Base-by-base conservation (phyloP, 441 rosid species). In the Hura crepitans region DNA sequence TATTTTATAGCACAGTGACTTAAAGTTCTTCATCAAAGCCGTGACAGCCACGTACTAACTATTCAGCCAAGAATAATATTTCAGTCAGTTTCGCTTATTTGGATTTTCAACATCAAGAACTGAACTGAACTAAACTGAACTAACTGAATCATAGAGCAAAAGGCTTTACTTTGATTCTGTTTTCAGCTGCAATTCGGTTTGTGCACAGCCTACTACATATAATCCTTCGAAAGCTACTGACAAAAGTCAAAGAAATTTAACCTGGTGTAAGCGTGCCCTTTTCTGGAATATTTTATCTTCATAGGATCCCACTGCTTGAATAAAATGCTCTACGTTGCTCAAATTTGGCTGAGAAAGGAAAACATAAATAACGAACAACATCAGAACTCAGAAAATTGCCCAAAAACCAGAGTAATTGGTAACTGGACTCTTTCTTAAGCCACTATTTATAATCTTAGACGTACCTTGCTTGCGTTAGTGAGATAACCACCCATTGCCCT, bases 201-300 rank as follows among this genome's bases (percentile, higher is more conserved):
- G n/a, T n/a, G n/a, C 4, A 3, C 39, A 35, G 39, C 39, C 39
- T 5, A 9, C 6, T 12, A 4, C 51, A 28, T 56, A 30, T 30
- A 47, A 50, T 60, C 49, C 25, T 3, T 45, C 27, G 46, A 60
- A 61, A 65, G 31, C 49, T 33, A 31, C 28, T 28, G 4, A 69
- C 12, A 66, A 68, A 55, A 47, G 46, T 51, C 51, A 59, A 69
- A 64, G 8, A 51, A 62, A 53, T 58, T 67, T 70, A 58, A 92
- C 99, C 97, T 89, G 88, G 77, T 87, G 88, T 27, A 83, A 50
- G 60, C 87, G 83, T 30, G 88, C 92, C 81, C 98, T 89, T 85
- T 88, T 92, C 85, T 78, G 88, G 79, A 95, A 95, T 82, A 90
- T 95, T 75, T 79, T 78, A 73, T 90, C 92, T 81, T 95, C 99